Evolutionary conservation across 257 asterid species (phyloP).

Genomic region (Plantago ovata): DNA sequence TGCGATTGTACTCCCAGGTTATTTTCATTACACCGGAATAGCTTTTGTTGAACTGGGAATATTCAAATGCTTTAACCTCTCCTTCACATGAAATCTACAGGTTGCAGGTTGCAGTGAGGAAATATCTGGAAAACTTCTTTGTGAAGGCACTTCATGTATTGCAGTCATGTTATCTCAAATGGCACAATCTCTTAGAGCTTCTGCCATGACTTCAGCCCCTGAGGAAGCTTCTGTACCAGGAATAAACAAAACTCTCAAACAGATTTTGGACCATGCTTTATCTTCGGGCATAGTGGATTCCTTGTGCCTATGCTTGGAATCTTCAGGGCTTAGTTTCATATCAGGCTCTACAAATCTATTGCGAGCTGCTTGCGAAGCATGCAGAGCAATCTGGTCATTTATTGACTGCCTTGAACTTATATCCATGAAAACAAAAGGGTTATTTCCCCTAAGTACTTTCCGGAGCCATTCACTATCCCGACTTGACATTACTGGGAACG

Average conservation of each 20-base stretch:
- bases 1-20: conserved; percentile 80
- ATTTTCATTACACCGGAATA: conserved; percentile 21
- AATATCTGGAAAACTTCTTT: conserved; percentile 67
- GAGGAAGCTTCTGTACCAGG: conserved; percentile 39
- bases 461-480: conserved; percentile 44
- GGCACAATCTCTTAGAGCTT: conserved; percentile 65
- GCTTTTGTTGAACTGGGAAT: conserved; percentile 18
- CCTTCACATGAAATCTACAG: conserved; percentile 38
- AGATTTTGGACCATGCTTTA: conserved; percentile 64
- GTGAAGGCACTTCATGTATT: conserved; percentile 81
- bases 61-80: conserved; percentile 21
- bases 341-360: conserved; percentile 82
- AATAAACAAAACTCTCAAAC: conserved; percentile 46
- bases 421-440: conserved; percentile 36
- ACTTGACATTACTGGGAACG: conserved; percentile 47
- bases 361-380: conserved; percentile 95
- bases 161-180: conserved; percentile 70
- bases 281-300: conserved; percentile 57
- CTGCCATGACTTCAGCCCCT: conserved; percentile 43
- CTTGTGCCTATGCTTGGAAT: conserved; percentile 74
- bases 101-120: conserved; percentile 57
- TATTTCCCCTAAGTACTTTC: conserved; percentile 67
- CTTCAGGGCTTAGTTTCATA: conserved; percentile 79
- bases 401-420: conserved; percentile 70
- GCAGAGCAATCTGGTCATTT: conserved; percentile 80